Evolutionary conservation across 345 rosid genomes (phyloP).

Genomic region (Gossypium thurberi): DNA sequence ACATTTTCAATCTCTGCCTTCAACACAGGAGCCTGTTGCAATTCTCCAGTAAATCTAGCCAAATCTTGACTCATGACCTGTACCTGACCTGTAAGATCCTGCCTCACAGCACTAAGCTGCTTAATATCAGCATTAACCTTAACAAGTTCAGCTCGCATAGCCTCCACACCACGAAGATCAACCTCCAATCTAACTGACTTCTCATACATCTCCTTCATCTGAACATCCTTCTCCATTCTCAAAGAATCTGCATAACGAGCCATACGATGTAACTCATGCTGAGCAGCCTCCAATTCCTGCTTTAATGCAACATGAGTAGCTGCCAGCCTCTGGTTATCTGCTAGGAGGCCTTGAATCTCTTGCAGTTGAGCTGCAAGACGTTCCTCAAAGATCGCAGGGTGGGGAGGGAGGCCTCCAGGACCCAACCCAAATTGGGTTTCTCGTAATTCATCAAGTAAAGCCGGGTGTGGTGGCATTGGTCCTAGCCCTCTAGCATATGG

Average conservation of each 20-base stretch:
- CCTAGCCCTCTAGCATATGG: conserved; percentile 51
- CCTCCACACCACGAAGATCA: conserved; percentile 67
- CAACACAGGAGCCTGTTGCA: conserved; percentile 67
- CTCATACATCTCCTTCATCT: conserved; percentile 84
- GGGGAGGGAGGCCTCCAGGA: conserved; percentile 60
- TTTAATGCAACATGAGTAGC: conserved; percentile 92
- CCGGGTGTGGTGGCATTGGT: conserved; percentile 43
- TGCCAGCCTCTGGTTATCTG: conserved; percentile 77
- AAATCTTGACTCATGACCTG: conserved; percentile 71
- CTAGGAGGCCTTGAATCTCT: conserved; percentile 76
- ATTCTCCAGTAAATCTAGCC: conserved; percentile 58
- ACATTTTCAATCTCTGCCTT: conserved; percentile 67
- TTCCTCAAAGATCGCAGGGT: conserved; percentile 60
- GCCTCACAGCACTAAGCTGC: conserved; percentile 57
- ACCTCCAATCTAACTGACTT: conserved; percentile 55
- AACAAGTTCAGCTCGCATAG: conserved; percentile 52
- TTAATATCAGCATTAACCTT: conserved; percentile 66
- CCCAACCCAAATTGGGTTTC: conserved; percentile 56
- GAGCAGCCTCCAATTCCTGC: conserved; percentile 83
- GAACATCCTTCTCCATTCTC: conserved; percentile 66
- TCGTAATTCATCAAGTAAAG: conserved; percentile 54
- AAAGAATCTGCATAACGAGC: conserved; percentile 55
- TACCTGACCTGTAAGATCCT: conserved; percentile 68
- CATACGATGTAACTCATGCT: conserved; percentile 72
- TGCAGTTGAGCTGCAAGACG: conserved; percentile 73